Evolutionary conservation across 495 filamentous ascomycete genomes (phyloP).

Genomic region (Tuber microsphaerosporum): DNA sequence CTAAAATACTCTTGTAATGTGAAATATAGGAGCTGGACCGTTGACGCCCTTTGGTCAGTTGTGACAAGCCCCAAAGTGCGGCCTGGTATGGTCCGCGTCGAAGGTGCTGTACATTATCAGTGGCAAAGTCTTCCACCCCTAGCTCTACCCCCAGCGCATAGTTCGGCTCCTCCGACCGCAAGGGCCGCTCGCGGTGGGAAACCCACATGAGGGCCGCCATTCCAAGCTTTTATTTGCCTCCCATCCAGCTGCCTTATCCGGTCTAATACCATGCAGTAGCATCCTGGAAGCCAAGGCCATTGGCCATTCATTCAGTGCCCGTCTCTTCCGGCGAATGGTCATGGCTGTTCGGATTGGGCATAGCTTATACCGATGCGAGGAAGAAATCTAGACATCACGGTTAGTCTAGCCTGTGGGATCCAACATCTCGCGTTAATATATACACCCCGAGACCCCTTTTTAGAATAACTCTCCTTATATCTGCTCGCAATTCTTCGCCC

Average conservation of each 20-base stretch:
- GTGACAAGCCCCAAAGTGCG: background rate
- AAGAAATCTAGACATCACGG: background rate
- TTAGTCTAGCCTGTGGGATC: background rate
- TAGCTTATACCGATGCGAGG: background rate
- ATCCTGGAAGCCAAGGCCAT: background rate
- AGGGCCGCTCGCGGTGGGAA: background rate
- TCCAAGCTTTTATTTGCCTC: background rate
- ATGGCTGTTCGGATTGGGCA: too few relatives aligned
- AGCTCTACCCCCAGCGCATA: background rate
- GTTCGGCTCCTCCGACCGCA: background rate
- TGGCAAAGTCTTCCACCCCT: background rate
- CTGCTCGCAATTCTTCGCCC: background rate
- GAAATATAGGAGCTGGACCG: background rate
- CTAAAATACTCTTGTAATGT: background rate
- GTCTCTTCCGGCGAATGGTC: background rate
- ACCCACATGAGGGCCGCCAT: background rate
- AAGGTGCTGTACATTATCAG: background rate
- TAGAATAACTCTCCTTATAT: background rate
- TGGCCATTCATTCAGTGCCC: background rate
- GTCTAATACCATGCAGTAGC: background rate
- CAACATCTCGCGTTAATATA: background rate
- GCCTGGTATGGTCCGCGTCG: background rate
- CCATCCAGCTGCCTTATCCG: background rate
- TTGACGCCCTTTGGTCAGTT: background rate
- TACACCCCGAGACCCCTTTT: background rate